Base-by-base conservation (phyloP, 2,329 filamentous ascomycete species). In the Cladorrhinum sp. region DNA sequence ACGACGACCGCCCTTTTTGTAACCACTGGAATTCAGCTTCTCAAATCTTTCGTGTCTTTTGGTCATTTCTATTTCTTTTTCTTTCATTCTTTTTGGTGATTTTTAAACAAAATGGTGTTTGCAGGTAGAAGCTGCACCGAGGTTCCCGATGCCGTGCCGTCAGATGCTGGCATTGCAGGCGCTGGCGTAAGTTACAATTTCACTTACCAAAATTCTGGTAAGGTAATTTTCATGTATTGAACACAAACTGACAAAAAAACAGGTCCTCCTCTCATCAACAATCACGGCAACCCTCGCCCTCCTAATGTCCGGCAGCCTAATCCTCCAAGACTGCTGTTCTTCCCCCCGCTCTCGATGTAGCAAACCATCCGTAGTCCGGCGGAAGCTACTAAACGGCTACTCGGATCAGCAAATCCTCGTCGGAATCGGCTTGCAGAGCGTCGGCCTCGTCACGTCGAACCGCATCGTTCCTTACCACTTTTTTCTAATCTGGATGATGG, bases 401-500 rank as follows among this genome's bases (percentile, higher is more conserved):
- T 85, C 82, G 18, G 86, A 90, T 72, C 86, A 89, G 69, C 86
- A 89, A 72, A 85, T 89, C 71, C 76, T 89, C 58, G 86, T 85
- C 18, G 86, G 87, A 45, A 88, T 89, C 69, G 85, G 83, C n/a
- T 83, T 90, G 59, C 86, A 89, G 70, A 78, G 77, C 59, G 78
- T 89, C 23, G 87, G 83, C 0, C 79, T 90, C 1, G 82, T 82
- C 3, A 85, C 85, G 68, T 81, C 83, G 69, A 73, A 79, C 50
- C 76, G 76, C 4, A 80, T 89, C 70, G 79, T 86, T 0, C 81
- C 85, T 0, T 90, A 90, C 70, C 86, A 90, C 73, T 88, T 89
- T 75, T 89, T 89, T 75, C 80, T 89, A 58, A 82, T 89, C 65
- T 89, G 86, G 86, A 86, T 88, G 76, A 75, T 89, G 1, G 85